A percentile compares a stretch with the other conserved stretches of the same genome.
phyloP scores from a whole-genome alignment of 2,329 filamentous ascomycete species.

The Dactylellina parvicollis region DNA sequence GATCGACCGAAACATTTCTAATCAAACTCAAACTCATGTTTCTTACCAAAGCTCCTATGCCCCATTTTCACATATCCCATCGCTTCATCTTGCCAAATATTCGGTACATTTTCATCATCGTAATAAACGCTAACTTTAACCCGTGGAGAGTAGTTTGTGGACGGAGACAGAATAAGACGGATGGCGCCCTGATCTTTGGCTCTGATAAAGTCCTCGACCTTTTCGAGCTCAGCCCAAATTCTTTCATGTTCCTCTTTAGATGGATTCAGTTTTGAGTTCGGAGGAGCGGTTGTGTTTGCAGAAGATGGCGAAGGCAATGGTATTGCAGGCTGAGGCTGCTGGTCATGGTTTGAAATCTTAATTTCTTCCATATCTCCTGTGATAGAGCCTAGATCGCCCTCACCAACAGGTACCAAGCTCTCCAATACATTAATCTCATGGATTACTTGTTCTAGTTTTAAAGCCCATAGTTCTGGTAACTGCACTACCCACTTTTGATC shows the following conservation, averaged over 20 bases:
- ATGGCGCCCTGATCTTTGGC: conserved; percentile 23
- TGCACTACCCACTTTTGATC: conserved; percentile 17
- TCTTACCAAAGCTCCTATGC: conserved; percentile 27
- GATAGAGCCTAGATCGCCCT: not conserved
- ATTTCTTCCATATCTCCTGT: not conserved
- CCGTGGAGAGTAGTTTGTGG: conserved; percentile 18
- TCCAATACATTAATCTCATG: conserved; percentile 8
- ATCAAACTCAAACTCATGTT: no score
- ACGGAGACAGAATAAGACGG: conserved; percentile 9
- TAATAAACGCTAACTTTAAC: conserved; percentile 18
- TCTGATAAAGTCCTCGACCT: conserved; percentile 16
- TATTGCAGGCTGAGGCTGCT: not conserved
- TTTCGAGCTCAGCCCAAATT: conserved; percentile 16
- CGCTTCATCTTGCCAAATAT: conserved; percentile 10
- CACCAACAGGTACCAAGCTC: not conserved
- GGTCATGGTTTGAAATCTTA: conserved; percentile 5
- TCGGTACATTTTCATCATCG: conserved; percentile 3
- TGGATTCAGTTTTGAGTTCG: not conserved
- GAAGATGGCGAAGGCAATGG: not conserved
- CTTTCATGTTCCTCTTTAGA: conserved; percentile 26
- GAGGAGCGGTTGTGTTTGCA: not conserved
- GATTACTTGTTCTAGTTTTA: not conserved
- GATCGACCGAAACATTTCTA: not conserved
- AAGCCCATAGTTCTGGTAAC: conserved; percentile 8
- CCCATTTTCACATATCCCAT: conserved; percentile 34